phyloP scores from a whole-genome alignment of 1,284 basidiomycete genomes.

The Sphagnurus paluster region DNA sequence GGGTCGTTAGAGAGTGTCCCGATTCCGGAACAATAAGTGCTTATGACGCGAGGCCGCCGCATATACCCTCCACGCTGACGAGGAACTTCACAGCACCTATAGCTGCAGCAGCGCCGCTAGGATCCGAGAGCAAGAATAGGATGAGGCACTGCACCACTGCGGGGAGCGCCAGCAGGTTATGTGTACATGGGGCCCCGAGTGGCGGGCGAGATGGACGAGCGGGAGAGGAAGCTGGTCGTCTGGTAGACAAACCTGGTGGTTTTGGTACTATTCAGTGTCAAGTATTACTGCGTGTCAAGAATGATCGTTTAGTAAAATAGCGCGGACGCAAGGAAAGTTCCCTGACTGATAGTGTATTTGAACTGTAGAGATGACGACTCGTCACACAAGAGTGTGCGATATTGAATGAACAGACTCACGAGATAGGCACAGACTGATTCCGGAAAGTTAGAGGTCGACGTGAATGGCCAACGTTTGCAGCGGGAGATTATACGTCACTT shows the following conservation, averaged over 20 bases:
- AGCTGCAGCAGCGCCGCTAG: slow-evolving; percentile 66
- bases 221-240: slow-evolving; percentile 93
- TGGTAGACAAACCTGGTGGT: slow-evolving; percentile 69
- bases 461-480: slow-evolving; percentile 43
- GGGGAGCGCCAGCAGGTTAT: slow-evolving; percentile 77
- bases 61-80: slow-evolving; percentile 83
- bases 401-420: slow-evolving; percentile 42
- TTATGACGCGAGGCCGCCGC: slow-evolving; percentile 91
- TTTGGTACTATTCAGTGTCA: background rate
- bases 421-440: slow-evolving; percentile 72
- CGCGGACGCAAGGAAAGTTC: background rate
- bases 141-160: slow-evolving; percentile 70
- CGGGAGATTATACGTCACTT: slow-evolving; percentile 81
- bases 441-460: slow-evolving; percentile 8
- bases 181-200: no score
- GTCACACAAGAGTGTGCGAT: slow-evolving; percentile 2
- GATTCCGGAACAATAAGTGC: slow-evolving; percentile 26
- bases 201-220: slow-evolving; percentile 90
- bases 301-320: background rate
- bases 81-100: slow-evolving; percentile 75
- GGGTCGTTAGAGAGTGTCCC: no score
- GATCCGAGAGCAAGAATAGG: slow-evolving; percentile 59
- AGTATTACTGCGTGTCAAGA: background rate
- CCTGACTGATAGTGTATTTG: slow-evolving; percentile 91
- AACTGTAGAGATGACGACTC: slow-evolving; percentile 52